Evolutionary conservation across 2,329 filamentous ascomycete genomes (phyloP), one percentile per base, ranked within the genome.

Genomic region (Colletotrichum salicis): DNA sequence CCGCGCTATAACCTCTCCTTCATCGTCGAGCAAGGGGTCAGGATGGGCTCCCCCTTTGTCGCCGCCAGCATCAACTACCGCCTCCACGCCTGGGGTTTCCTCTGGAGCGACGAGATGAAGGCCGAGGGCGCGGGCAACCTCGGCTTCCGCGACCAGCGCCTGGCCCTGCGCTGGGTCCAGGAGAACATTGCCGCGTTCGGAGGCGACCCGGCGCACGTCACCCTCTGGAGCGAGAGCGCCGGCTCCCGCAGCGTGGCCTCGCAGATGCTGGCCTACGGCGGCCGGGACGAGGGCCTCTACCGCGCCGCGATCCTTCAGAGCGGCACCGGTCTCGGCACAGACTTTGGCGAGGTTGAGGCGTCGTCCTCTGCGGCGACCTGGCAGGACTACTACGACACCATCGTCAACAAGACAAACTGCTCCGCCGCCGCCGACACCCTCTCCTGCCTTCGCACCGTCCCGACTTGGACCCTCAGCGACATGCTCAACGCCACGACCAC

Each of bases 1-100:
- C 77, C 84, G 27, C 83, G 89, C 35, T 92, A 92, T 77, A 92
- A 92, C 76, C 82, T 91, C 69, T 88, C 86, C 48, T 88, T 86
- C 73, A 87, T 92, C 62, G 87, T 92, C 13, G 78, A 84, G 12
- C 84, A 86, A 58, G 84, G 85, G 0, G 82, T 84, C 5, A 76
- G 81, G 51, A 84, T 86, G 55, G 80, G 81, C 66, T 86, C 85
- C 72, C 86, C 85, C 0, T 84, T 89, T 58, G 83, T 89, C 31
- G 86, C 81, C 2, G 85, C 87, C 5, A 84, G 82, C 5, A 80
- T 89, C 71, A 87, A 88, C 75, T 88, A 88, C 74, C 82, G 87
- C 24, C 80, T 88, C 31, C 82, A 82, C 4, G 81, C 82, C 37
- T 89, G 84, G 81, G 88, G 88, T 6, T 90, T 89, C 76, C 76